These are phyloP conservation scores for Onygenales sp. DNA, from an alignment of 2,329 filamentous ascomycete genomes.

Conservation along the genomic window DNA sequence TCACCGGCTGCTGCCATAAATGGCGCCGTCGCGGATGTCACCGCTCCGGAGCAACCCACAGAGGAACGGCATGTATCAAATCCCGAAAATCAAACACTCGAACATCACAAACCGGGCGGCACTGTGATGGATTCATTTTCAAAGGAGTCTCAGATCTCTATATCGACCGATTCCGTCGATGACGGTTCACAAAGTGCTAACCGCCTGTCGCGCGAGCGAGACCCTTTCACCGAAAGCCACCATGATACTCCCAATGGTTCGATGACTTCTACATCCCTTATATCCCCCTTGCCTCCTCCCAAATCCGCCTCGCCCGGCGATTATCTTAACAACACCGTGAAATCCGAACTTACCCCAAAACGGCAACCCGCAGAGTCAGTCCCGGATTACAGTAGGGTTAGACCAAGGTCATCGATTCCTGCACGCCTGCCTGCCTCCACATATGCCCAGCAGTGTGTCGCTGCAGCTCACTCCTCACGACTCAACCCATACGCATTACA, in stretches of 20 bases:
- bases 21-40: background rate
- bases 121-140: background rate
- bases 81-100: background rate
- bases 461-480: slow-evolving; percentile 79
- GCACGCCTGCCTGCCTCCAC: slow-evolving; percentile 59
- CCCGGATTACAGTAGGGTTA: slow-evolving; percentile 41
- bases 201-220: slow-evolving; percentile 13
- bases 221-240: slow-evolving; percentile 17
- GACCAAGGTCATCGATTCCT: slow-evolving; percentile 77
- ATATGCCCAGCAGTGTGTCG: slow-evolving; percentile 85
- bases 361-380: slow-evolving; percentile 6
- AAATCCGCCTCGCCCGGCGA: slow-evolving; percentile 11
- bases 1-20: background rate
- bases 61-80: background rate
- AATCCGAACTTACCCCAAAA: slow-evolving; percentile 8
- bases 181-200: slow-evolving; percentile 13
- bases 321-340: slow-evolving; percentile 9
- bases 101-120: background rate
- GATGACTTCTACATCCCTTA: slow-evolving; percentile 19
- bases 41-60: background rate
- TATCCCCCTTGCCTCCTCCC: slow-evolving; percentile 14
- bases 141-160: background rate
- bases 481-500: slow-evolving; percentile 85
- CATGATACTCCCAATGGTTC: slow-evolving; percentile 23
- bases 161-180: slow-evolving; percentile 3